A percentile compares a stretch with the other conserved stretches of the same genome.
Conservation (phyloP, 495 filamentous ascomycete species). For the Aspergillus taichungensis region DNA sequence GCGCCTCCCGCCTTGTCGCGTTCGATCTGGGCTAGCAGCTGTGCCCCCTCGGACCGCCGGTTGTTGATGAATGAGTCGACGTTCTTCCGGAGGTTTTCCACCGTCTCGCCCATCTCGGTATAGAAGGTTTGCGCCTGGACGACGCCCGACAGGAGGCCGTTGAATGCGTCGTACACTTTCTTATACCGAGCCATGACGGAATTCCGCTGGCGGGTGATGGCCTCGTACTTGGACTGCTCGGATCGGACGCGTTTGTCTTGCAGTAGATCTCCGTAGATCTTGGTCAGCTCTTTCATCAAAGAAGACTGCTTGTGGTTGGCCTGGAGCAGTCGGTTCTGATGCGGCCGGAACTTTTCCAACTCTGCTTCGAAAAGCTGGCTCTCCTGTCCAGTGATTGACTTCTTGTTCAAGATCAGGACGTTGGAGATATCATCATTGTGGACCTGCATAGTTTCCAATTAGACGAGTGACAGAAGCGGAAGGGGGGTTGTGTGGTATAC, state of each 20-base stretch:
- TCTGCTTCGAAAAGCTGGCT: conserved; percentile 85
- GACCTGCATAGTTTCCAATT: conserved; percentile 44
- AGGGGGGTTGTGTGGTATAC: conserved; percentile 41
- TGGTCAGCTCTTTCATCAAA: conserved; percentile 90
- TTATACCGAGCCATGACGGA: conserved; percentile 81
- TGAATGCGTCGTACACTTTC: conserved; percentile 84
- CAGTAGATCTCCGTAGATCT: conserved; percentile 75
- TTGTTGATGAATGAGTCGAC: conserved; percentile 96
- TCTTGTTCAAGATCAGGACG: conserved; percentile 94
- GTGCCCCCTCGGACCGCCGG: conserved; percentile 80
- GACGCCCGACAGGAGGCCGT: conserved; percentile 80
- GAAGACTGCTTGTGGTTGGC: conserved; percentile 90
- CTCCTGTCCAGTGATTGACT: conserved; percentile 76
- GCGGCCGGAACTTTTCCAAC: conserved; percentile 90
- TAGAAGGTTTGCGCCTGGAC: conserved; percentile 87
- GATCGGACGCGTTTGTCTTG: conserved; percentile 91
- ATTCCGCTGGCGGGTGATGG: conserved; percentile 71
- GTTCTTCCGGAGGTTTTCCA: conserved; percentile 91
- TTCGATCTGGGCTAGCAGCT: conserved; percentile 82
- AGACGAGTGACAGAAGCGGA: neutral
- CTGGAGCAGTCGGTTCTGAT: conserved; percentile 84
- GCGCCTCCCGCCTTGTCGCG: conserved; percentile 58
- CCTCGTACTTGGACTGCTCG: conserved; percentile 91
- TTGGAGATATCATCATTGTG: conserved; percentile 96
- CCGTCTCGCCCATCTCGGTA: conserved; percentile 88